Evolutionary conservation across 306 rosid genomes (phyloP), one percentile per base, ranked within the genome.

Genomic region (Gleditsia sinensis): DNA sequence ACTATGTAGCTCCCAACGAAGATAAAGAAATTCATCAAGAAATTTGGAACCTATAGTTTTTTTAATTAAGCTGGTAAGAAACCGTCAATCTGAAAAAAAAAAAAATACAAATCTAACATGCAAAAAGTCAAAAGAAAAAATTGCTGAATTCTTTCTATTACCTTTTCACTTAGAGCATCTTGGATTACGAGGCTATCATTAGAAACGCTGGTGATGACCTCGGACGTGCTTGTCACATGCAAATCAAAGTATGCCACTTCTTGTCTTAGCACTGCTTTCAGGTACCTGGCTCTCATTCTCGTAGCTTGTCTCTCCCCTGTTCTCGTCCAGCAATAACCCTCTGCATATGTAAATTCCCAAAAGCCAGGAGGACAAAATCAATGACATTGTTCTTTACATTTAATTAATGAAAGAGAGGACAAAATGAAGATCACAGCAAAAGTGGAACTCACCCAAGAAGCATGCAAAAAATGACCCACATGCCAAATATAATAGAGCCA

Each of bases 301-400:
- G 98, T 85, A 4, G 97, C 89, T 81, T 94, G 98, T 65, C 97
- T 81, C 74, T 90, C 97, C 0, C 96, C 96, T 3, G 98, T 94
- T 88, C 98, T 88, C 58, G 98, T 91, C 98, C 98, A 94, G 43
- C 96, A 91, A 77, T 88, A 94, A 3, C 98, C 98, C 89, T 91
- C 97, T 94, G 34, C 9, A 9, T 51, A 9, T 3, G n/a, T 16
- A 39, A 34, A 53, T 40, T 33, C 53, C 50, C 13, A 46, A 71
- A 67, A 25, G 56, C 1, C 62, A 53, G 66, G 5, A 42, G 9
- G 32, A 59, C 27, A 19, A 0, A 64, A 63, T 33, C 13, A 39
- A 11, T n/a, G n/a, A n/a, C 12, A 9, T 23, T 67, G 25, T 7
- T 51, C n/a, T 37, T 33, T 49, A 16, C 11, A 59, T 55, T 7